Percentiles rank a stretch among this genome's conserved stretches.
Evolutionary conservation across 23 red algal genomes (phyloP).

Genomic region (Gracilaria domingensis): DNA sequence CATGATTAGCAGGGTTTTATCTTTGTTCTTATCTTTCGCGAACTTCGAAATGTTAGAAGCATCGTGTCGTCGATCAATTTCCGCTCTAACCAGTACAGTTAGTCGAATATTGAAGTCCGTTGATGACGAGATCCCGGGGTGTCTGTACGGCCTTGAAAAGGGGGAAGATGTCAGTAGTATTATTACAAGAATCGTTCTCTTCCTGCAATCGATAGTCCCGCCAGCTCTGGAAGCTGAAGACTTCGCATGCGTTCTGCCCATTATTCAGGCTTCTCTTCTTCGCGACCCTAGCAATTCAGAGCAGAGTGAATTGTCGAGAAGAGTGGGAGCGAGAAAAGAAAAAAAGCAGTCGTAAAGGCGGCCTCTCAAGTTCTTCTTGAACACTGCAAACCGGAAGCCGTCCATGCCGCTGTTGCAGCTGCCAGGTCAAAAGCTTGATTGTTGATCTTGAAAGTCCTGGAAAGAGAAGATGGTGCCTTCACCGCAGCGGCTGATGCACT

Average conservation of each 20-base stretch:
- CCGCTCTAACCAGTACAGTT: not conserved
- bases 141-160: slow-evolving; percentile 37
- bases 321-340: slow-evolving; percentile 4
- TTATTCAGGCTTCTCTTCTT: slow-evolving; percentile 53
- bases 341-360: slow-evolving; percentile 56
- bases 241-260: slow-evolving; percentile 66
- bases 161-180: slow-evolving; percentile 29
- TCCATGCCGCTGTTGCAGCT: slow-evolving; percentile 74
- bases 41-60: slow-evolving; percentile 43
- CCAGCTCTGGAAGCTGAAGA: slow-evolving; percentile 69
- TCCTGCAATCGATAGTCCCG: slow-evolving; percentile 13
- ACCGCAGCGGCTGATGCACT: slow-evolving; percentile 73
- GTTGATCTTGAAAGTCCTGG: slow-evolving; percentile 69
- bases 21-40: slow-evolving; percentile 42
- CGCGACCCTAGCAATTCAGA: slow-evolving; percentile 40
- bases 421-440: slow-evolving; percentile 53
- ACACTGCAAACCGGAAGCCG: slow-evolving; percentile 67
- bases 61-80: slow-evolving; percentile 48
- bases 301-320: slow-evolving; percentile 36
- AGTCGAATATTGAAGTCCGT: not conserved
- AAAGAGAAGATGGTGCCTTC: slow-evolving; percentile 84
- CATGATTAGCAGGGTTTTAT: slow-evolving; percentile 30
- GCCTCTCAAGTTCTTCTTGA: slow-evolving; percentile 61
- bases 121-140: slow-evolving; percentile 25
- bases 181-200: slow-evolving; percentile 27